Evolutionary conservation across 176 grass and related monocot species (phyloP).

Genomic region (Poa pratensis): DNA sequence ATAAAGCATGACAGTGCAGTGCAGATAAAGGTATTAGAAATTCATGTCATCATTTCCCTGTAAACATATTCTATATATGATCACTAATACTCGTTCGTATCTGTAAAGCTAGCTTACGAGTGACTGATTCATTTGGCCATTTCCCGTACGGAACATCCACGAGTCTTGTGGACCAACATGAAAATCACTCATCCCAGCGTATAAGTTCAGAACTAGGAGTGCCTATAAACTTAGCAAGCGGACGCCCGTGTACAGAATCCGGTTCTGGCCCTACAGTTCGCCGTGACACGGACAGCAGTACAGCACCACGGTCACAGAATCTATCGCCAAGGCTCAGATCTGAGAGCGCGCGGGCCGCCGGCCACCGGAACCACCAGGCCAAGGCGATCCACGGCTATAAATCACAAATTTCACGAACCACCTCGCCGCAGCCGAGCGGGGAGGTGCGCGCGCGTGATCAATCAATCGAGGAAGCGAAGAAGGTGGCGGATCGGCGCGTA

Average conservation of each 20-base stretch:
- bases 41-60: background rate
- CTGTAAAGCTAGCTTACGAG: background rate
- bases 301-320: background rate
- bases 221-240: background rate
- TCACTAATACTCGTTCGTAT: too few relatives aligned
- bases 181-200: background rate
- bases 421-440: background rate
- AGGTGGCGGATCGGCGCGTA: slow-evolving; percentile 1
- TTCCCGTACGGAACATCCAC: background rate
- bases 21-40: background rate
- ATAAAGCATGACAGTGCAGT: background rate
- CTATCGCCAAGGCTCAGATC: slow-evolving; percentile 22
- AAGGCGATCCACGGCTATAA: slow-evolving; percentile 22
- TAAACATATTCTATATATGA: background rate
- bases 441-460: background rate
- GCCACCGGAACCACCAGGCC: background rate
- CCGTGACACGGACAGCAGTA: background rate
- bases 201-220: background rate
- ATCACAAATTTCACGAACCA: background rate
- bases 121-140: background rate
- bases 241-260: background rate
- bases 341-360: background rate
- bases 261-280: background rate
- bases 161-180: too few relatives aligned
- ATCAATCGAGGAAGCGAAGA: background rate